These are phyloP conservation scores for Amesomyces nigricolor DNA, from an alignment of 2,329 filamentous ascomycete genomes.

Conservation along the genomic window DNA sequence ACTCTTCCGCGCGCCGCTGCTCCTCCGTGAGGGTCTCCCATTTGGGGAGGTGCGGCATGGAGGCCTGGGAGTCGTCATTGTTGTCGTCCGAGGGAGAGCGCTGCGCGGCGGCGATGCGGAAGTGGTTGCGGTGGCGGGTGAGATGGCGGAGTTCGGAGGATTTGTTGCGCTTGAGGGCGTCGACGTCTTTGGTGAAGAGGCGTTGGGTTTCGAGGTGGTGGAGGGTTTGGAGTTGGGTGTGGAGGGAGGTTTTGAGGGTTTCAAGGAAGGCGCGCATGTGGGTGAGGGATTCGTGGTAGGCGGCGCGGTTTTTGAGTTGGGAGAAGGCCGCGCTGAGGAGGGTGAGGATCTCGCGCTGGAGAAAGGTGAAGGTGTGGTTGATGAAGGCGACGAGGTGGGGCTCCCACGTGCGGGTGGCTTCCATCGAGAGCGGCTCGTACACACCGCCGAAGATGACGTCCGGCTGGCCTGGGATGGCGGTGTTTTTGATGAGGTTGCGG, in stretches of 20 bases:
- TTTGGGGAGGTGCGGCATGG: conserved; percentile 28
- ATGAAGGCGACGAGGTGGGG: conserved; percentile 47
- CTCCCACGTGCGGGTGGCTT: conserved; percentile 55
- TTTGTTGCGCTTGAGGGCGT: conserved; percentile 42
- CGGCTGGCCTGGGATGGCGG: conserved; percentile 49
- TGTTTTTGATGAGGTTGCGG: conserved; percentile 50
- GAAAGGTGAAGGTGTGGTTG: conserved; percentile 41
- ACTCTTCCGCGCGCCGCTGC: conserved; percentile 41
- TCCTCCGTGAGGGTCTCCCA: conserved; percentile 46
- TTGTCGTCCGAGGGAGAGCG: too few species aligned
- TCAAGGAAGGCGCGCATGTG: conserved; percentile 42
- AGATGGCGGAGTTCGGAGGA: conserved; percentile 43
- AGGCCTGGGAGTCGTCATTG: too few species aligned
- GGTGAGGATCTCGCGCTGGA: conserved; percentile 41
- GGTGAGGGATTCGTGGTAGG: conserved; percentile 44
- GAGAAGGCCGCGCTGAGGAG: conserved; percentile 46
- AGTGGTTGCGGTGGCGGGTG: conserved; percentile 43
- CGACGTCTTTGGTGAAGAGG: conserved; percentile 53
- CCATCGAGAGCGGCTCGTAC: conserved; percentile 51
- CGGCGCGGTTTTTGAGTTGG: conserved; percentile 40
- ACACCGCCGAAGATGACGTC: conserved; percentile 34
- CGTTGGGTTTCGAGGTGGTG: conserved; percentile 50
- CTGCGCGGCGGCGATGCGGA: conserved; percentile 39
- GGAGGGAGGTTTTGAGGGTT: conserved; percentile 34
- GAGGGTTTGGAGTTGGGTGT: conserved; percentile 37